phyloP scores from a whole-genome alignment of 495 filamentous ascomycete genomes.

The Penicillium dipodomyicola region DNA sequence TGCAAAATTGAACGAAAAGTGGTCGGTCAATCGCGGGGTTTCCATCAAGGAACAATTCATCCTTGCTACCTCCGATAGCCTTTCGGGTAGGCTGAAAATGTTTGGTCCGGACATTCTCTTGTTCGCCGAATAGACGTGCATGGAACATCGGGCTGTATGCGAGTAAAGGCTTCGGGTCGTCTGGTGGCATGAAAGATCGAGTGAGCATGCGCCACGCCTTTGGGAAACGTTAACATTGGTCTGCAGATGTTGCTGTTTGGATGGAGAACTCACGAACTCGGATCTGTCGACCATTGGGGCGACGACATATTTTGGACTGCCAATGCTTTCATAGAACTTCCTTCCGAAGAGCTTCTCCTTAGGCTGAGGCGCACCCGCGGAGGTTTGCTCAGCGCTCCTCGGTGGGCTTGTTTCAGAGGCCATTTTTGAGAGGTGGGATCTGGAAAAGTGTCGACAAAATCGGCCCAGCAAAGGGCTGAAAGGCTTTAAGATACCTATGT shows the following conservation, averaged over 20 bases:
- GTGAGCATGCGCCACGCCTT: slow-evolving; percentile 95
- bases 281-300: slow-evolving; percentile 99
- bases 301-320: slow-evolving; percentile 82
- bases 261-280: slow-evolving; percentile 71
- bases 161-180: slow-evolving; percentile 58
- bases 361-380: slow-evolving; percentile 22
- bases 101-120: slow-evolving; percentile 67
- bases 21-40: slow-evolving; percentile 80
- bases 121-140: slow-evolving; percentile 75
- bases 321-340: slow-evolving; percentile 89
- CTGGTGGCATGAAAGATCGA: slow-evolving; percentile 76
- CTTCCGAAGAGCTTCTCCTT: slow-evolving; percentile 70
- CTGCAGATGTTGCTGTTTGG: background rate
- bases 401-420: slow-evolving; percentile 24
- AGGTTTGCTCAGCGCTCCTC: slow-evolving; percentile 11
- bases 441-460: slow-evolving; percentile 9
- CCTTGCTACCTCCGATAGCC: slow-evolving; percentile 29
- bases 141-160: slow-evolving; percentile 96
- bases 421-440: slow-evolving; percentile 28
- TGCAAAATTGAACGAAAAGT: slow-evolving; percentile 94
- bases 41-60: slow-evolving; percentile 70
- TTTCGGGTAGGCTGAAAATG: slow-evolving; percentile 71
- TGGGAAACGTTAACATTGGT: slow-evolving; percentile 20
- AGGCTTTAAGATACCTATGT: slow-evolving; percentile 35
- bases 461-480: slow-evolving; percentile 35